These are phyloP conservation scores for Cochlearia excelsa DNA, from an alignment of 345 rosid genomes.

Conservation along the genomic window DNA sequence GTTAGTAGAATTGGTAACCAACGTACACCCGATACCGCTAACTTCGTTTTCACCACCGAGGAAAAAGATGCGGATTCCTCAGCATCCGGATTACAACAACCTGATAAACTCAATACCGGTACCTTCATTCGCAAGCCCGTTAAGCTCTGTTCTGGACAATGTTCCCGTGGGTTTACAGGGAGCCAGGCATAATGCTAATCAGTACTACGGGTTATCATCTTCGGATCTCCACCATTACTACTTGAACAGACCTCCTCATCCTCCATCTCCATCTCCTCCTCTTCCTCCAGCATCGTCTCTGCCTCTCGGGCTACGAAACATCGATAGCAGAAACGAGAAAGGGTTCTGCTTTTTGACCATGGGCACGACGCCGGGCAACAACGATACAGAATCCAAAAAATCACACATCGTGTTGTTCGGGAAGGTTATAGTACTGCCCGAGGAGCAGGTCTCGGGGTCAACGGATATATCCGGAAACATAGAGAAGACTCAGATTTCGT, in stretches of 20 bases:
- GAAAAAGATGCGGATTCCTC: conserved; percentile 76
- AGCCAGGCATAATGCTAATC: conserved; percentile 98
- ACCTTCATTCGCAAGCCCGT: conserved; percentile 70
- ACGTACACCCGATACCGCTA: conserved; percentile 64
- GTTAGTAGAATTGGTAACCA: conserved; percentile 84
- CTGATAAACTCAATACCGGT: conserved; percentile 50
- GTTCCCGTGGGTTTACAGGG: conserved; percentile 99
- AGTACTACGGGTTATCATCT: conserved; percentile 65
- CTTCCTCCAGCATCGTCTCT: conserved; percentile 38
- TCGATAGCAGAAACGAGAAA: conserved; percentile 36
- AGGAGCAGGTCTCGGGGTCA: conserved; percentile 60
- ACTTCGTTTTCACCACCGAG: conserved; percentile 81
- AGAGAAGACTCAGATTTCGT: conserved; percentile 50
- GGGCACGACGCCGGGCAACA: conserved; percentile 47
- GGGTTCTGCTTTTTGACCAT: conserved; percentile 61
- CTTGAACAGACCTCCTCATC: conserved; percentile 52
- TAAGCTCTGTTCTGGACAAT: conserved; percentile 63
- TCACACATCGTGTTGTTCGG: conserved; percentile 85
- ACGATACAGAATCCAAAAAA: conserved; percentile 42
- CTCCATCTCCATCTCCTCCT: conserved; percentile 46
- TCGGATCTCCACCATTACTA: conserved; percentile 56
- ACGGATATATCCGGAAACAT: conserved; percentile 46
- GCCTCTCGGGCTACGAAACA: conserved; percentile 9
- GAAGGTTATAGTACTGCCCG: conserved; percentile 57
- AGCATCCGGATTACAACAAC: conserved; percentile 49